These are phyloP conservation scores for Calvatia gigantea DNA, from an alignment of 768 basidiomycete species.

Conservation along the genomic window DNA sequence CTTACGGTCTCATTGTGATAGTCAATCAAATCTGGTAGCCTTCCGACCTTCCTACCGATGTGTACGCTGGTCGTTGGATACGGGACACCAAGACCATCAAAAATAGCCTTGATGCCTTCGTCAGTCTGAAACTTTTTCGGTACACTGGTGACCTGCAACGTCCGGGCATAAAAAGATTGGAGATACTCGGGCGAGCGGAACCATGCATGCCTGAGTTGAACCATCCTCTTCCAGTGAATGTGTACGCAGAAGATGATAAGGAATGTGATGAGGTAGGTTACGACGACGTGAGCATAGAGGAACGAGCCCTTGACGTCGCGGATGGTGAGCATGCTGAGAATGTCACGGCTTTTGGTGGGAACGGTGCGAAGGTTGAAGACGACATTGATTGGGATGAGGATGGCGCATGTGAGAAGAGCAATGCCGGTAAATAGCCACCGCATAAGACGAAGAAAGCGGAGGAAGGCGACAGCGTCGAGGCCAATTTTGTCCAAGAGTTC, in stretches of 20 bases:
- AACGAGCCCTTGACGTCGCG: conserved; percentile 69
- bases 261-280: conserved; percentile 77
- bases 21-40: conserved; percentile 87
- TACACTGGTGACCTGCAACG: conserved; percentile 78
- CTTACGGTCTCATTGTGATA: conserved; percentile 93
- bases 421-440: conserved; percentile 68
- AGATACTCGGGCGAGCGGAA: conserved; percentile 89
- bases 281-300: conserved; percentile 82
- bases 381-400: conserved; percentile 86
- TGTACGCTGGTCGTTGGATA: conserved; percentile 92
- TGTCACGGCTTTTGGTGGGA: conserved; percentile 43
- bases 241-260: conserved; percentile 71
- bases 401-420: conserved; percentile 58
- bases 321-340: conserved; percentile 81
- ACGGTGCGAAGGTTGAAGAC: conserved; percentile 77
- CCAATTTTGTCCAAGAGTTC: conserved; percentile 86
- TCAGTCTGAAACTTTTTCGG: conserved; percentile 82
- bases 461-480: conserved; percentile 88
- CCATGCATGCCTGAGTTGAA: conserved; percentile 78
- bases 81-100: conserved; percentile 71
- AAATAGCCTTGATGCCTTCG: conserved; percentile 74
- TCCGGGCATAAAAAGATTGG: conserved; percentile 90
- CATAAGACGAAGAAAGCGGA: conserved; percentile 87
- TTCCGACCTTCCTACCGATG: conserved; percentile 82
- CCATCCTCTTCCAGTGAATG: conserved; percentile 73